A percentile compares a stretch with the other conserved stretches of the same genome.
Conservation (phyloP, 768 basidiomycete genomes). For the Glaciozyma martinii region DNA sequence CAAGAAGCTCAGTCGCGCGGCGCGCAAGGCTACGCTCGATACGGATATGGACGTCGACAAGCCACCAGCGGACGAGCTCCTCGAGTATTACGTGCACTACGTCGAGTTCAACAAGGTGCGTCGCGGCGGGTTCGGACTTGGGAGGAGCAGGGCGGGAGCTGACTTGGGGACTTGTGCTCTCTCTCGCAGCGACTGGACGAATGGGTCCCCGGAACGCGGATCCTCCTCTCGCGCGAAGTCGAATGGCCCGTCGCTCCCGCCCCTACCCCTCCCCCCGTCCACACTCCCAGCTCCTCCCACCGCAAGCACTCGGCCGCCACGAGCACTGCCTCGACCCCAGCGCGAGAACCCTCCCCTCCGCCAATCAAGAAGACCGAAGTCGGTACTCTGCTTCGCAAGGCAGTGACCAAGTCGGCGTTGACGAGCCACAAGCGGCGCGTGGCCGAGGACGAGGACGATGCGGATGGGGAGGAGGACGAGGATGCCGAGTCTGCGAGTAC, state of each 20-base stretch:
- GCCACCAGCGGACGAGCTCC: constrained; percentile 55
- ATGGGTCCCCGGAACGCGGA: constrained; percentile 82
- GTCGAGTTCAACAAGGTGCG: constrained; percentile 85
- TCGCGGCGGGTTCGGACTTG: background rate
- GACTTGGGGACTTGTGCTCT: background rate
- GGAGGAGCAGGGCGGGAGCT: no score
- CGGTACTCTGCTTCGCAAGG: constrained; percentile 28
- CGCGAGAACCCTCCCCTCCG: constrained; percentile 2
- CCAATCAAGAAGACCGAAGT: constrained; percentile 35
- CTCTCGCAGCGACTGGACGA: constrained; percentile 68
- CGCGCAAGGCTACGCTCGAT: constrained; percentile 38
- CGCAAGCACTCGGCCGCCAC: constrained; percentile 21
- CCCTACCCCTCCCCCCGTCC: constrained; percentile 7
- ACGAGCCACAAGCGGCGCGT: constrained; percentile 43
- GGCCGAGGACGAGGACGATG: constrained; percentile 20
- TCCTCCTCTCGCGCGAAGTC: constrained; percentile 73
- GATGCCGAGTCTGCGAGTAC: constrained; percentile 19
- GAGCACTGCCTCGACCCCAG: background rate
- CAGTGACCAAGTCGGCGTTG: constrained; percentile 43
- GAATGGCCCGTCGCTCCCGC: constrained; percentile 64
- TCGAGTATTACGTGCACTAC: constrained; percentile 96
- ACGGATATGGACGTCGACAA: constrained; percentile 51
- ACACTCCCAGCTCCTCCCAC: constrained; percentile 2
- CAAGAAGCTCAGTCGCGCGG: constrained; percentile 54
- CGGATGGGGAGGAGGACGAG: constrained; percentile 16